Evolutionary conservation across 257 asterid genomes (phyloP), one percentile per base, ranked within the genome.

Genomic region (Solanum ossicruentum): DNA sequence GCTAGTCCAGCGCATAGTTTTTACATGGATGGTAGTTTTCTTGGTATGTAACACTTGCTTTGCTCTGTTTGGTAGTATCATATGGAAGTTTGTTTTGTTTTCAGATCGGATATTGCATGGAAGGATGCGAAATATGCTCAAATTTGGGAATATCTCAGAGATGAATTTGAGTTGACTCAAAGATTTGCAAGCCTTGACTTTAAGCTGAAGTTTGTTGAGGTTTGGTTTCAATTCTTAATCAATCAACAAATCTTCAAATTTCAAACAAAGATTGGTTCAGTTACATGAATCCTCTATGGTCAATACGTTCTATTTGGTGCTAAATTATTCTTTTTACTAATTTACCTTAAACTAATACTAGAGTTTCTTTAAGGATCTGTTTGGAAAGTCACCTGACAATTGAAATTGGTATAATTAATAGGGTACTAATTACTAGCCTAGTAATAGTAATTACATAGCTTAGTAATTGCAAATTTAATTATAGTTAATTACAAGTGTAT

Each of bases 91-190:
- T 51, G 10, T 10, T 52, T 51, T 77, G 73, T 75, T 72, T 84
- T 72, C 90, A 92, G 95, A 86, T 92, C 95, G 1, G 95, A 92
- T 66, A 92, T 92, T 83, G 99, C 98, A 1, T 96, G 99, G 99
- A 96, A 93, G 89, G 95, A 96, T 91, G 99, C 99, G 4, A 96
- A 96, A 85, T 95, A 93, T 88, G 99, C 99, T 83, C 98, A 96
- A 87, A 96, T 96, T 21, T 96, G 99, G 99, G 99, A 96, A 90
- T 96, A 92, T 90, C 97, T 96, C 45, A 91, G 99, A 65, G 99
- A 96, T 88, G 99, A 96, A 85, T 95, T 96, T 75, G 99, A 96
- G 90, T 88, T 96, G 86, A 96, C 99, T 81, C 98, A 93, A 83
- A 91, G 99, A 90, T 96, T 96, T 56, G 95, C 97, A 43, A 95